Base-by-base conservation (phyloP, 1,139 yeast genomes). In the Saccharomyces pastorianus region DNA sequence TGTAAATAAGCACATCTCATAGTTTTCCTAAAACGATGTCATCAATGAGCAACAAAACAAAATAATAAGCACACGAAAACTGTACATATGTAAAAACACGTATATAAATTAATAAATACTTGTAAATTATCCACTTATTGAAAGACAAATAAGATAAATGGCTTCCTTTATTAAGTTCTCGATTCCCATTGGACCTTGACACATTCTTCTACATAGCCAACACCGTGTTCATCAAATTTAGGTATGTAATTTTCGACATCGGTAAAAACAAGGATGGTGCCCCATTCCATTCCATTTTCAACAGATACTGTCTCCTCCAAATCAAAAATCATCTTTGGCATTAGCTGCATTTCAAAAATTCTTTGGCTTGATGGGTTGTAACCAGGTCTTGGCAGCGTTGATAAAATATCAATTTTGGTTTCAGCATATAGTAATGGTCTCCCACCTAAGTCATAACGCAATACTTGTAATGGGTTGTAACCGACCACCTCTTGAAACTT, bases 101-200 rank as follows among this genome's bases (percentile, higher is more conserved):
- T 34, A 8, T 34, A 34, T 34, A 34, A 14, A 0, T 14, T 34
- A 20, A n/a, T 34, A 34, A 34, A 34, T 34, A 34, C 13, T 34
- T 34, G 42, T 34, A 34, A 34, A 34, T 2, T 34, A 34, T 34
- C 7, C 29, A 23, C 11, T 53, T 42, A 50, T 38, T 38, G 29
- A 23, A 28, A 13, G 20, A 38, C n/a, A 38, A 8, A 28, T 13
- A 9, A 29, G 8, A 14, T 29, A 34, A 7, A 34, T 34, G 3
- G 23, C 23, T 11, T 3, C 23, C 27, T 11, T 49, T 13, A 34
- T 51, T 47, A 55, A 9, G 42, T 46, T 49, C 61, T 56, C 42
- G 70, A 66, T 69, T 93, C 99, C 98, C 98, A 93, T 71, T 93
- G 99, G 11, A 91, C 96, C 31, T 93, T 96, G 59, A 88, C 87